Evolutionary conservation across 163 green algal species (phyloP), one percentile per base, ranked within the genome.

Genomic region (Coccomyxa subellipsoidea): DNA sequence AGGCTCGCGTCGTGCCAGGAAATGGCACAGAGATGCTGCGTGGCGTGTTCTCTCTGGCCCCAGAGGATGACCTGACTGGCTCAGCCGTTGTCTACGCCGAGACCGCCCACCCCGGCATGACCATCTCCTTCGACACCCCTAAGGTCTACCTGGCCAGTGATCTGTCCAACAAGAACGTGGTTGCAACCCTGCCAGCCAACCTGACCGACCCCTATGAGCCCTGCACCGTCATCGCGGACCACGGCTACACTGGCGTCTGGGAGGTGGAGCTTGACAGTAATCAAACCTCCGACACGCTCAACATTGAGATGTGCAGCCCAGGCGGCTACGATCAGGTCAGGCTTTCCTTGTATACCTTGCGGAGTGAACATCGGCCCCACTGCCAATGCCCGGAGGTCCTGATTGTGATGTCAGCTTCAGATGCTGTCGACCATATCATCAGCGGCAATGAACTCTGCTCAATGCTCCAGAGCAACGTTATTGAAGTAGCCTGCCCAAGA

Each of bases 311-410:
- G 32, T 81, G 77, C 77, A 75, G 40, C 5, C 77, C 39, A 21
- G 77, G 77, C 40, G 77, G 77, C 77, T 81, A 81, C 29, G 77
- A 81, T 40, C 77, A 81, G 77, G 77, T 73, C 23, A 38, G 38
- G 72, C 7, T 35, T 39, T 15, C 1, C 0, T 59, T 23, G n/a
- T 1, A 76, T 76, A 3, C 69, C 5, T 76, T 12, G 21, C 47
- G 4, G 21, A 8, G 4, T n/a, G n/a, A n/a, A n/a, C n/a, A n/a
- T n/a, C n/a, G n/a, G n/a, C n/a, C n/a, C n/a, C n/a, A n/a, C n/a
- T n/a, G n/a, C n/a, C n/a, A n/a, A n/a, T n/a, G n/a, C n/a, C n/a
- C n/a, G n/a, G n/a, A n/a, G n/a, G n/a, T n/a, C n/a, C n/a, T n/a
- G n/a, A n/a, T n/a, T n/a, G n/a, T n/a, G n/a, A n/a, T n/a, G n/a